Evolutionary conservation across 176 grass and related monocot genomes (phyloP).

Genomic region (Oryza glaberrima): DNA sequence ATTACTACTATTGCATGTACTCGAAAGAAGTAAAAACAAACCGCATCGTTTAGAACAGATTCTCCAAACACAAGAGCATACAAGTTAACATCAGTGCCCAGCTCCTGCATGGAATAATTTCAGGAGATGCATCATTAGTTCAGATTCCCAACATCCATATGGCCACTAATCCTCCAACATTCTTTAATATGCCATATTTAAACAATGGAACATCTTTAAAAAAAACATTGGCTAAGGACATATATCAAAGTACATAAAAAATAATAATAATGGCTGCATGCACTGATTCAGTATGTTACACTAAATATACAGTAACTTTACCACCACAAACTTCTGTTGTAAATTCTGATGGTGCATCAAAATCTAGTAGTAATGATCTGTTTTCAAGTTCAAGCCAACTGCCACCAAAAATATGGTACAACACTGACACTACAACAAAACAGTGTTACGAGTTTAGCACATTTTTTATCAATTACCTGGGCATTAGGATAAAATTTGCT

Average conservation of each 20-base stretch:
- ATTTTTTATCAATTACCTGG: not conserved
- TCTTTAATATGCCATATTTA: constrained; percentile 3
- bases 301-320: not conserved
- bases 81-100: constrained; percentile 92
- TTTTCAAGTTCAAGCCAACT: not conserved
- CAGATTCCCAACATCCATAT: constrained; percentile 1
- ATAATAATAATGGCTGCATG: not conserved
- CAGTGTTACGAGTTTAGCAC: not conserved
- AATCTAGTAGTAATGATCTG: not conserved
- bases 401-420: not conserved
- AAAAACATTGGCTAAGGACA: not conserved
- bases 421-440: not conserved
- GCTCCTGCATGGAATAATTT: constrained; percentile 70
- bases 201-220: constrained; percentile 7
- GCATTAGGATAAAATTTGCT: not conserved
- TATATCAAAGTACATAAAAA: not conserved
- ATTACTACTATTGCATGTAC: constrained; percentile 8
- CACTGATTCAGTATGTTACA: not conserved
- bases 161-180: not conserved
- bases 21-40: constrained; percentile 64
- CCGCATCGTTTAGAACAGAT: constrained; percentile 98
- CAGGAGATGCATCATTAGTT: constrained; percentile 27
- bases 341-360: not conserved
- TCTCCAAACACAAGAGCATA: constrained; percentile 99
- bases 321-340: not conserved